These are phyloP conservation scores for Emericellopsis terricola DNA, from an alignment of 495 filamentous ascomycete genomes.

Conservation along the genomic window DNA sequence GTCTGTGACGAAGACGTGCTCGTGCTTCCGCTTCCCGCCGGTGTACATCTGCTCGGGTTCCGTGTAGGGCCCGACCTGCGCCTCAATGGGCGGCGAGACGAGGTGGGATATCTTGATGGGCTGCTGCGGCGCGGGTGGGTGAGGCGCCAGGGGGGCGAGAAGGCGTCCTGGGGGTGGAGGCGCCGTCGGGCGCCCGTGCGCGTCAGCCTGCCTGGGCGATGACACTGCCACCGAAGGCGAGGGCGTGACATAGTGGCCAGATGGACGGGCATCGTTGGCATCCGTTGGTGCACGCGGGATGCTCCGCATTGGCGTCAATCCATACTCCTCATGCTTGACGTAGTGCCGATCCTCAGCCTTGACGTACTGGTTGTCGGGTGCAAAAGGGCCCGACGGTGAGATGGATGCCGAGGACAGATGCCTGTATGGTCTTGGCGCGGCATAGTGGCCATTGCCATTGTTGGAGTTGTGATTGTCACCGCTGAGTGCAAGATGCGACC, in stretches of 20 bases:
- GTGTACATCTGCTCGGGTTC: slow-evolving; percentile 4
- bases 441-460: slow-evolving; percentile 48
- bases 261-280: slow-evolving; percentile 1
- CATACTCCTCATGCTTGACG: not conserved
- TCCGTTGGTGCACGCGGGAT: not conserved
- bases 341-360: slow-evolving; percentile 4
- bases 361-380: slow-evolving; percentile 7
- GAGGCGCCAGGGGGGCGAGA: not conserved
- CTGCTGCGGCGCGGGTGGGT: not conserved
- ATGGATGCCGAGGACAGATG: too few species aligned
- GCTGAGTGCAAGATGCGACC: too few species aligned
- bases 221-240: slow-evolving; percentile 1
- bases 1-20: slow-evolving; percentile 8
- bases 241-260: slow-evolving; percentile 1
- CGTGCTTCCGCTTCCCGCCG: slow-evolving; percentile 10
- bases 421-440: slow-evolving; percentile 46
- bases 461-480: too few species aligned
- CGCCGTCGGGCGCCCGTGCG: too few species aligned
- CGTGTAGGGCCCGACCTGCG: slow-evolving; percentile 1
- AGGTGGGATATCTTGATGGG: slow-evolving; percentile 4
- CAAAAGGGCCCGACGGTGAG: too few species aligned
- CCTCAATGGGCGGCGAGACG: slow-evolving; percentile 1
- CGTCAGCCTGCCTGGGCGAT: too few species aligned
- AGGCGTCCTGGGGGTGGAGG: not conserved
- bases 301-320: not conserved